phyloP scores from a whole-genome alignment of 108 stramenopile species.

The Asterionellopsis glacialis region DNA sequence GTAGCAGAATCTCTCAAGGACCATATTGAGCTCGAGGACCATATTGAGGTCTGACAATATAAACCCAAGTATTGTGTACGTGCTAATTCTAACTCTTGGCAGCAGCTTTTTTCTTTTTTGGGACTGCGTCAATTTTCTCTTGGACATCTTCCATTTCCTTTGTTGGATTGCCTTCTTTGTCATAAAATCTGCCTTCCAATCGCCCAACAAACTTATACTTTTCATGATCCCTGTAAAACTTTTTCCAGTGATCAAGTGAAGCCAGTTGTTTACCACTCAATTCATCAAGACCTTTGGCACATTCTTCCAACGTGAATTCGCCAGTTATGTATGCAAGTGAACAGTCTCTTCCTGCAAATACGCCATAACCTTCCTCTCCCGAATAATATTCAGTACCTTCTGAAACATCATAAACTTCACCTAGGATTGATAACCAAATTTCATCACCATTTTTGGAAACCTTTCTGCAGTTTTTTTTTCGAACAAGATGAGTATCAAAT shows the following conservation, averaged over 20 bases:
- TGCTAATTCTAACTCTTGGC: too few relatives aligned
- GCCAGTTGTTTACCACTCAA: conserved; percentile 32
- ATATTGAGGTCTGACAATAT: too few relatives aligned
- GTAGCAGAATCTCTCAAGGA: too few relatives aligned
- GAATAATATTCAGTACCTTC: conserved; percentile 55
- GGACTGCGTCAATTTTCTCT: conserved; percentile 8
- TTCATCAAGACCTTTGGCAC: conserved; percentile 35
- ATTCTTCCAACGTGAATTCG: conserved; percentile 58
- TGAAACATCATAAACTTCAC: conserved; percentile 80
- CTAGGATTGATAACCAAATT: conserved; percentile 69
- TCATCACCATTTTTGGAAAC: conserved; percentile 2
- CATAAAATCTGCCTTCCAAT: conserved; percentile 44
- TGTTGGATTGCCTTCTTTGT: conserved; percentile 39
- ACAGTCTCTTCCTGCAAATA: conserved; percentile 42
- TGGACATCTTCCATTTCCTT: conserved; percentile 9
- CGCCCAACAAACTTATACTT: conserved; percentile 51
- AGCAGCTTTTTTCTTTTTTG: conserved; percentile 6
- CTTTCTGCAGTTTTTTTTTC: too few relatives aligned
- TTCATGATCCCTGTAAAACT: conserved; percentile 58
- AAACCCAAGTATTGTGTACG: too few relatives aligned
- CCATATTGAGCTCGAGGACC: too few relatives aligned
- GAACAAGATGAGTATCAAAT: too few relatives aligned
- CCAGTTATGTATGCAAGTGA: conserved; percentile 47
- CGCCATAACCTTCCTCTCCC: conserved; percentile 35
- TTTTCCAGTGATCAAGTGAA: conserved; percentile 26